Percentiles rank a stretch among this genome's conserved stretches.
Evolutionary conservation across 176 grass and related monocot species (phyloP).

Genomic region (Eragrostis nindensis): DNA sequence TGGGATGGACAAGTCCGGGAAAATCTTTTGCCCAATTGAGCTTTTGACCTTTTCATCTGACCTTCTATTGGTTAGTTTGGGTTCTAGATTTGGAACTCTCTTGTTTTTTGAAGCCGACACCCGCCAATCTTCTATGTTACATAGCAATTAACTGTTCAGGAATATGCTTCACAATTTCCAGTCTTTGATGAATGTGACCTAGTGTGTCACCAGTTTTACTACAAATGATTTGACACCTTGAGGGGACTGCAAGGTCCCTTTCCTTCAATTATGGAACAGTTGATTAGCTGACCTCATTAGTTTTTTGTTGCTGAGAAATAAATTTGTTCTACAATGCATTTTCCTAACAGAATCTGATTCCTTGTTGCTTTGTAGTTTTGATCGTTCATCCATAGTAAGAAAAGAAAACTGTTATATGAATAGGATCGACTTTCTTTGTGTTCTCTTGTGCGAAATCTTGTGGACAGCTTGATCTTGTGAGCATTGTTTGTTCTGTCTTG

Average conservation of each 20-base stretch:
- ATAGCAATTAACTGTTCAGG: neutral
- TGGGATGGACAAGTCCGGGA: neutral
- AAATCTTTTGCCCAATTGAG: neutral
- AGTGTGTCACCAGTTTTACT: neutral
- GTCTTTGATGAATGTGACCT: neutral
- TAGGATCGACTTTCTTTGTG: neutral
- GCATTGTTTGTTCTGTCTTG: neutral
- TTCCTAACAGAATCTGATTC: neutral
- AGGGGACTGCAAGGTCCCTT: neutral
- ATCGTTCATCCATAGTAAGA: conserved; percentile 17
- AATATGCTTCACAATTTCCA: conserved; percentile 8
- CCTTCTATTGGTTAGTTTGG: neutral
- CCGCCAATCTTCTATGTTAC: neutral
- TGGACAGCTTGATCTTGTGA: neutral
- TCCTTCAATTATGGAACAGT: neutral
- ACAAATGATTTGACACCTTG: neutral
- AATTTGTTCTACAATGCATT: neutral
- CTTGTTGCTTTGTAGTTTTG: conserved; percentile 22
- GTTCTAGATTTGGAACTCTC: neutral
- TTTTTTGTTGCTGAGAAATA: neutral
- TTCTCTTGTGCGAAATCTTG: neutral
- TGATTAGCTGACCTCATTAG: neutral
- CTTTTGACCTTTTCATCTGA: neutral
- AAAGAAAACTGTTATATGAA: neutral
- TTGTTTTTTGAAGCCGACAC: neutral